Evolutionary conservation across 495 filamentous ascomycete genomes (phyloP).

Genomic region (Tuber brumale): DNA sequence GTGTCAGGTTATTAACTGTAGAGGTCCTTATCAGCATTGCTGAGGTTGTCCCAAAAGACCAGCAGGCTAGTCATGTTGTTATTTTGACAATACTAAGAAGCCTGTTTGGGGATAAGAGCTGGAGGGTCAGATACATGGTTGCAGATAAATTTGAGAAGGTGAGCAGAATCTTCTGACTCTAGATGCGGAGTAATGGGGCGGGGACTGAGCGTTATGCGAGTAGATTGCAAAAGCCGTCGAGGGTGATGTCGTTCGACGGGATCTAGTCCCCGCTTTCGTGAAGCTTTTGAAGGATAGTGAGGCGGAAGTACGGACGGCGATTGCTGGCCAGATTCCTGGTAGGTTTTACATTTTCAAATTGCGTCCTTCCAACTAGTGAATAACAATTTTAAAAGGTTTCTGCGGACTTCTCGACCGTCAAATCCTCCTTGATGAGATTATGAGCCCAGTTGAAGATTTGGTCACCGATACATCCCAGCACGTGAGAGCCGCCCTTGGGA

Average conservation of each 20-base stretch:
- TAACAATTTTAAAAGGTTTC: conserved; percentile 57
- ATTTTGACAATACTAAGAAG: conserved; percentile 80
- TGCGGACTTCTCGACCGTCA: conserved; percentile 79
- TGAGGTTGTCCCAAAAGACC: conserved; percentile 94
- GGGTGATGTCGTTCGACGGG: conserved; percentile 87
- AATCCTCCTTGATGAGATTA: conserved; percentile 89
- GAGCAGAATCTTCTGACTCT: conserved; percentile 18
- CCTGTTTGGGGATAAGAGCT: conserved; percentile 97
- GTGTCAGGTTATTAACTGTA: conserved; percentile 89
- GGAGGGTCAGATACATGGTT: conserved; percentile 98
- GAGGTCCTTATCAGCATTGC: conserved; percentile 95
- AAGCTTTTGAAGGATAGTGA: conserved; percentile 96
- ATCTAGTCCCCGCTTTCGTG: conserved; percentile 93
- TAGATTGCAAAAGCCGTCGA: conserved; percentile 97
- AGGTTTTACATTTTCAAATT: conserved; percentile 32
- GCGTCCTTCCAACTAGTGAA: conserved; percentile 10
- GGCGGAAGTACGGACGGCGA: conserved; percentile 93
- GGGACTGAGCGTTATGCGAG: conserved; percentile 18
- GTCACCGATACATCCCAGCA: conserved; percentile 95
- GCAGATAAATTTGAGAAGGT: conserved; percentile 98
- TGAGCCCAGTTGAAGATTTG: conserved; percentile 91
- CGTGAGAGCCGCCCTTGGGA: conserved; percentile 88
- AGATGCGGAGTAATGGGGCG: neutral
- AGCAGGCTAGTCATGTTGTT: conserved; percentile 91
- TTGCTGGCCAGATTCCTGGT: conserved; percentile 95